phyloP scores from a whole-genome alignment of 129 eudicot species.

The Tagetes patula region DNA sequence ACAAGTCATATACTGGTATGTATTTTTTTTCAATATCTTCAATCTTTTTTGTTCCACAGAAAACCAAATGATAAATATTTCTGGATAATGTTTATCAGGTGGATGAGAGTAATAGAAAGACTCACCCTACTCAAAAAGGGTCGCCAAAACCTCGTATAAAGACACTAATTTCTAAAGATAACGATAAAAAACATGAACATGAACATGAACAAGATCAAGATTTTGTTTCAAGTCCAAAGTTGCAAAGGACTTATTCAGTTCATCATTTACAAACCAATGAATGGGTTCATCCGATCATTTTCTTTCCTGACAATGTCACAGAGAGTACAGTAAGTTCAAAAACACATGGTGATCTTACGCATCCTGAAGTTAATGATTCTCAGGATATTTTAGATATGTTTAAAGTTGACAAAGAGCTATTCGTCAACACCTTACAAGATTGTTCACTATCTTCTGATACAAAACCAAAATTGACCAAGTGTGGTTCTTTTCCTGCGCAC shows the following conservation, averaged over 20 bases:
- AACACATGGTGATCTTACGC: conserved; percentile 18
- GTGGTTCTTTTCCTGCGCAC: conserved; percentile 70
- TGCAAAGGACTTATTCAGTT: conserved; percentile 54
- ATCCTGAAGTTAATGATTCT: conserved; percentile 25
- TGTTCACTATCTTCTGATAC: conserved; percentile 23
- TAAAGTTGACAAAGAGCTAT: conserved; percentile 50
- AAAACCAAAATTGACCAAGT: conserved; percentile 49
- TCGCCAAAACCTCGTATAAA: conserved; percentile 62
- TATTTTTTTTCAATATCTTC: background rate
- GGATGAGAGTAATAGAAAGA: conserved; percentile 32
- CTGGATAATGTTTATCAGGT: conserved; percentile 33
- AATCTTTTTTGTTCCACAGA: background rate
- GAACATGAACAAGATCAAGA: conserved; percentile 29
- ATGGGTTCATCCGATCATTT: conserved; percentile 47
- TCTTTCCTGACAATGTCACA: conserved; percentile 32
- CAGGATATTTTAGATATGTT: conserved; percentile 54
- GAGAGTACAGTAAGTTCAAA: conserved; percentile 23
- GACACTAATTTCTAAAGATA: conserved; percentile 45
- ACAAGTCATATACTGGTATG: conserved; percentile 48
- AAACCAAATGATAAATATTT: background rate
- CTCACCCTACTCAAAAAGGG: conserved; percentile 36
- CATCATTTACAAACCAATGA: conserved; percentile 57
- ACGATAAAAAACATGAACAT: conserved; percentile 22
- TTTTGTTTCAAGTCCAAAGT: conserved; percentile 29
- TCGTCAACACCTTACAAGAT: conserved; percentile 36